Conservation (phyloP, 2,329 filamentous ascomycete genomes). For the Arthrobotrys entomopaga region DNA sequence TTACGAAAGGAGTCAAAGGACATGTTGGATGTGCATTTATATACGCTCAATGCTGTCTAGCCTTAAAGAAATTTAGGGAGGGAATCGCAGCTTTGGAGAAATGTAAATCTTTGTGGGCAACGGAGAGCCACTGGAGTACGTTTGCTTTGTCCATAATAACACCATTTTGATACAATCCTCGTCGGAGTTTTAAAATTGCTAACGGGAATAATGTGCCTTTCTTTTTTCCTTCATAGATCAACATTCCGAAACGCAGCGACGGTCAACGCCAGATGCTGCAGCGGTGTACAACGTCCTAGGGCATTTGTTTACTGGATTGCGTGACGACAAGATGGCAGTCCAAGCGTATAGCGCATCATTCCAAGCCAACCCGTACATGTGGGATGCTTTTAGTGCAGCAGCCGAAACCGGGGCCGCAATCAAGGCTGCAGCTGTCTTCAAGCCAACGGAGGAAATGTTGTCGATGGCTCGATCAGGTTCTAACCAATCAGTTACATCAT, state of each 20-base stretch:
- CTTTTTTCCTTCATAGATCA: constrained; percentile 65
- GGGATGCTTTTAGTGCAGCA: constrained; percentile 91
- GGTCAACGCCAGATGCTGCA: constrained; percentile 81
- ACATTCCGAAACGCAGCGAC: constrained; percentile 79
- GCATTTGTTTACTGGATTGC: constrained; percentile 84
- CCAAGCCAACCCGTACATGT: constrained; percentile 93
- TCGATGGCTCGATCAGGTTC: constrained; percentile 63
- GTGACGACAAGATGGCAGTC: constrained; percentile 82
- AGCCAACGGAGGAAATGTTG: constrained; percentile 72
- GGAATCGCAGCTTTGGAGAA: constrained; percentile 87
- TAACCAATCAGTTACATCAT: constrained; percentile 60
- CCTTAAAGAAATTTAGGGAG: constrained; percentile 78
- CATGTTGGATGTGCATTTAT: constrained; percentile 91
- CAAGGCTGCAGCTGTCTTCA: constrained; percentile 72
- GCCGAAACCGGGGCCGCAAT: constrained; percentile 75
- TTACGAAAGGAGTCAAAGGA: constrained; percentile 78
- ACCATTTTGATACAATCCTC: neutral
- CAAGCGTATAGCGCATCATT: constrained; percentile 87
- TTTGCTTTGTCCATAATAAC: constrained; percentile 37
- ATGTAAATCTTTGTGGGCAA: constrained; percentile 77
- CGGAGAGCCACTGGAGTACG: constrained; percentile 80
- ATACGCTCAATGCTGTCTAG: constrained; percentile 87
- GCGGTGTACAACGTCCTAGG: constrained; percentile 85
- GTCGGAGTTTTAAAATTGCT: neutral
- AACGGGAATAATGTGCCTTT: constrained; percentile 1